Base-by-base conservation (phyloP, 306 rosid genomes). In the Neltuma alba region DNA sequence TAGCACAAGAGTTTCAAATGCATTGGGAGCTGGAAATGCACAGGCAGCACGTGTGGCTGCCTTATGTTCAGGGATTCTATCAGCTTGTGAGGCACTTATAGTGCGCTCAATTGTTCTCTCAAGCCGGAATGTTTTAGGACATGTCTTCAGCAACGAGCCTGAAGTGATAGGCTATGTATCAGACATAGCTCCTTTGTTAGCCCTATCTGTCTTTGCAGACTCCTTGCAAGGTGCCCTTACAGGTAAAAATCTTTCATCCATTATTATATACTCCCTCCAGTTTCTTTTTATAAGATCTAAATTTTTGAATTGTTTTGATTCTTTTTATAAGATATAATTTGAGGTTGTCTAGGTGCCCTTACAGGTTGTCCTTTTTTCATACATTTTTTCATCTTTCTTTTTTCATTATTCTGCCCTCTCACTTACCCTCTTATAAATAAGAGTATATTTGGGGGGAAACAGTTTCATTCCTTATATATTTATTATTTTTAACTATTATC, bases 91-190 rank as follows among this genome's bases (percentile, higher is more conserved):
- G 60, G 60, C 60, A 20, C 12, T 52, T 20, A 6, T n/a, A n/a
- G 60, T 52, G 27, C 20, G 60, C 60, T n/a, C 27, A 20, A 52
- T 52, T 1, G 27, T 52, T 52, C n/a, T 91, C n/a, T 74, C 84
- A 1, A 63, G 89, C 73, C 82, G 89, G 4, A 30, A 21, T 52
- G 71, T 86, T 60, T 83, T 91, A 27, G 96, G 94, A 52, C 88
- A 88, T 82, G 77, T 75, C 66, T 91, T 87, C 80, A 93, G 94
- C 84, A 80, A 80, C n/a, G 98, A 91, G 15, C 86, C 82, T 52
- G 96, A 93, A 31, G 94, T 89, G 77, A 86, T 89, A 37, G 86
- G 82, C 77, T 89, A 87, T 64, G 93, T 93, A 54, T 84, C 83
- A 52, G 60, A 52, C 60, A n/a, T 52, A n/a, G 25, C 28, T 52